Evolutionary conservation across 2,329 filamentous ascomycete genomes (phyloP).

Genomic region (Alternaria sp.): DNA sequence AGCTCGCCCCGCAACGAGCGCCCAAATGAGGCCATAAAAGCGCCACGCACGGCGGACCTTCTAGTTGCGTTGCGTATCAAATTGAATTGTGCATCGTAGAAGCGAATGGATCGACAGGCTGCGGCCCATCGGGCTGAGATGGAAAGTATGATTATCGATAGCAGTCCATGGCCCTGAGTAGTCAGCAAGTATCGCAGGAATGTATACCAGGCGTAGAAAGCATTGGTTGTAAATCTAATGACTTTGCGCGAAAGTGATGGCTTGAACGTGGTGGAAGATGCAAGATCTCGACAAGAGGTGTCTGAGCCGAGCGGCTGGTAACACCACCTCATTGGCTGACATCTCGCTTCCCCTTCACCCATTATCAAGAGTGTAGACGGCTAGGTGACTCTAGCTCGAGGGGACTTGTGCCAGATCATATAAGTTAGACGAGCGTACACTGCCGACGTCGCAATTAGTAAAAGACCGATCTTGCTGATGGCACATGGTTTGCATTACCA

Average conservation of each 20-base stretch:
- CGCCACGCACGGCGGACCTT: constrained; percentile 4
- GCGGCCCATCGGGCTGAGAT: not conserved
- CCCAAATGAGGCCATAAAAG: not conserved
- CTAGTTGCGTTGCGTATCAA: not conserved
- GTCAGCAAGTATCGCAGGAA: not conserved
- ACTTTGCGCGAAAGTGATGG: not conserved
- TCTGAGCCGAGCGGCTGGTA: not conserved
- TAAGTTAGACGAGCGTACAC: not conserved
- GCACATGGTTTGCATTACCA: not conserved
- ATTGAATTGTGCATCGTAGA: not conserved
- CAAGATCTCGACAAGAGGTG: not conserved
- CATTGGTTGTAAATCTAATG: not conserved
- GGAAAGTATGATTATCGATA: not conserved
- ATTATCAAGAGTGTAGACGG: not conserved
- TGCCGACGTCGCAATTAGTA: not conserved
- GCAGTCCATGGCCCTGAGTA: not conserved
- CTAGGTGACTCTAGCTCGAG: not conserved
- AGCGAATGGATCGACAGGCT: not conserved
- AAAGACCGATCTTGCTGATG: not conserved
- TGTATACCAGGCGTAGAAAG: not conserved
- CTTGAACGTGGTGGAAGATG: not conserved
- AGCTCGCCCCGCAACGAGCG: constrained; percentile 2
- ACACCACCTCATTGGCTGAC: not conserved
- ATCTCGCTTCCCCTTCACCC: not conserved
- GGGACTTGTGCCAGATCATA: not conserved